Conservation (phyloP, 2,329 filamentous ascomycete species). For the Hirsutella thompsonii region DNA sequence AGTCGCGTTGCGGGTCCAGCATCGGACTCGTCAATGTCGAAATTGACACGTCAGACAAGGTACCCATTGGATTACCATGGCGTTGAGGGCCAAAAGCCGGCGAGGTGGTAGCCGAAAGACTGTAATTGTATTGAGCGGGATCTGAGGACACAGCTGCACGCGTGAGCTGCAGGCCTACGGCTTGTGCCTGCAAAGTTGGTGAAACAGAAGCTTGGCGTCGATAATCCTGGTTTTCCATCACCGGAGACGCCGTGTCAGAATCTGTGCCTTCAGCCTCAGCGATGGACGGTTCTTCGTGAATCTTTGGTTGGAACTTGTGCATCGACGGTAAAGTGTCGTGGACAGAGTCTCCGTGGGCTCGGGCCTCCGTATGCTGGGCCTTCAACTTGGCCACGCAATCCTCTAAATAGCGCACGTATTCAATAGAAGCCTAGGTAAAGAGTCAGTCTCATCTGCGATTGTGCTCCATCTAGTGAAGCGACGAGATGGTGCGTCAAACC, state of each 20-base stretch:
- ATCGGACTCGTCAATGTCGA: slow-evolving; percentile 48
- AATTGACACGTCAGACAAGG: slow-evolving; percentile 26
- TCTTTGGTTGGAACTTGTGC: slow-evolving; percentile 24
- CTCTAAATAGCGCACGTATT: slow-evolving; percentile 90
- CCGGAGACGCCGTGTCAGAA: slow-evolving; percentile 35
- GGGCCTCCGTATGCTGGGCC: slow-evolving; percentile 30
- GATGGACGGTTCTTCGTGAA: slow-evolving; percentile 24
- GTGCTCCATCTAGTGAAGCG: too few relatives aligned
- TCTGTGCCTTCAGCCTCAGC: slow-evolving; percentile 51
- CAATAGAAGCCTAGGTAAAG: slow-evolving; percentile 66
- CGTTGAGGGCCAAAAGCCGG: slow-evolving; percentile 44
- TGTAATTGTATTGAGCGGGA: slow-evolving; percentile 36
- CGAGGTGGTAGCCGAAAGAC: slow-evolving; percentile 35
- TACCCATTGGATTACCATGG: slow-evolving; percentile 23
- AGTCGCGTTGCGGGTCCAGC: slow-evolving; percentile 39
- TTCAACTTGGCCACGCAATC: slow-evolving; percentile 77
- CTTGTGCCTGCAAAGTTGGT: slow-evolving; percentile 35
- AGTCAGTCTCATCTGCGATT: not conserved
- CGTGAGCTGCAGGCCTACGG: slow-evolving; percentile 34
- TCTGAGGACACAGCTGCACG: slow-evolving; percentile 41
- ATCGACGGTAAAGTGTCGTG: slow-evolving; percentile 21
- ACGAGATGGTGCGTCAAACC: slow-evolving; percentile 33
- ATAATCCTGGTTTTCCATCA: slow-evolving; percentile 13
- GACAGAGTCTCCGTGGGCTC: slow-evolving; percentile 12
- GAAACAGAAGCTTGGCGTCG: slow-evolving; percentile 32